These are phyloP conservation scores for Aphanomyces astaci DNA, from an alignment of 352 stramenopile species.

Conservation along the genomic window DNA sequence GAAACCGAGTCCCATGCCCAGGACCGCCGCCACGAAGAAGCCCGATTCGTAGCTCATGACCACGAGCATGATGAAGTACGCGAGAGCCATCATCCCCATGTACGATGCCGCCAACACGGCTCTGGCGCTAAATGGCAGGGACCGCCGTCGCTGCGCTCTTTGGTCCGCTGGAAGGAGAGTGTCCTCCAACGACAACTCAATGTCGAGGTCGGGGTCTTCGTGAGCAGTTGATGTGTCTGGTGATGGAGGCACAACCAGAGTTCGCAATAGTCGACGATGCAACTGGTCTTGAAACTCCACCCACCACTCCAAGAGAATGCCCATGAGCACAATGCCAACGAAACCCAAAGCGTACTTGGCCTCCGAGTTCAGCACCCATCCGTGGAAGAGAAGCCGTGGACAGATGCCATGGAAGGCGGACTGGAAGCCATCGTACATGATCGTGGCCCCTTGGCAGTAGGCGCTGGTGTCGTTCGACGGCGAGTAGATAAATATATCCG, in stretches of 20 bases:
- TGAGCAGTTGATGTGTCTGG: neutral
- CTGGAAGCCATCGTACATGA: constrained; percentile 80
- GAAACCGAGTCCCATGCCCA: constrained; percentile 65
- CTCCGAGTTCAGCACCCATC: constrained; percentile 52
- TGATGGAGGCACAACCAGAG: constrained; percentile 11
- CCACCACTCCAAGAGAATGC: constrained; percentile 51
- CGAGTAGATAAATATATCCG: neutral
- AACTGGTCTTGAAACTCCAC: constrained; percentile 42
- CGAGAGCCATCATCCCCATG: constrained; percentile 67
- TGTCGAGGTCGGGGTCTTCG: neutral
- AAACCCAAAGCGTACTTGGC: constrained; percentile 73
- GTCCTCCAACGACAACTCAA: neutral
- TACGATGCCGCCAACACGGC: constrained; percentile 49
- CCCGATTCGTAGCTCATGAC: constrained; percentile 80
- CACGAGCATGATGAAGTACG: constrained; percentile 76
- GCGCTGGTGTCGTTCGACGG: constrained; percentile 9
- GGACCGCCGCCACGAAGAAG: constrained; percentile 64
- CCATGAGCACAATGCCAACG: constrained; percentile 52
- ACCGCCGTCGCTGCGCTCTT: constrained; percentile 7
- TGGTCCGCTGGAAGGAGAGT: constrained; percentile 15
- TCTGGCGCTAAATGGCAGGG: constrained; percentile 58
- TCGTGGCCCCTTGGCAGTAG: constrained; percentile 12
- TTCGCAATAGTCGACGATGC: constrained; percentile 34
- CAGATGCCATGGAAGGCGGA: constrained; percentile 49
- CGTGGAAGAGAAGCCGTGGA: constrained; percentile 65